A percentile compares a stretch with the other conserved stretches of the same genome.
phyloP scores from a whole-genome alignment of 169 alveolate species.

The Babesia ovis region DNA sequence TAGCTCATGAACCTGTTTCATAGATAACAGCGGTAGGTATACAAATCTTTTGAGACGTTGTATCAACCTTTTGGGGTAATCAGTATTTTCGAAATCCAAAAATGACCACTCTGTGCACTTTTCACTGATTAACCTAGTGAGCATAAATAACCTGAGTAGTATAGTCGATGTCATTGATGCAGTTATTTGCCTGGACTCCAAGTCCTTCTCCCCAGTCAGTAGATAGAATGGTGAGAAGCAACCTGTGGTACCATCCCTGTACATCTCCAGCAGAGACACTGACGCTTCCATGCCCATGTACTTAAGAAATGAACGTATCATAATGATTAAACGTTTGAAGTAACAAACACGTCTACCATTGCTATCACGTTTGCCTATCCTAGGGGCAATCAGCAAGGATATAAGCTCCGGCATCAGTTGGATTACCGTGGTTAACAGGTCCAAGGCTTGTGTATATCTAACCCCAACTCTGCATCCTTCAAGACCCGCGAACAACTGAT shows the following conservation, averaged over 20 bases:
- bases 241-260: conserved; percentile 26
- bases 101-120: conserved; percentile 15
- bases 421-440: conserved; percentile 26
- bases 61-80: background rate
- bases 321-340: conserved; percentile 22
- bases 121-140: conserved; percentile 13
- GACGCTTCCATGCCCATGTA: conserved; percentile 15
- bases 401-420: conserved; percentile 57
- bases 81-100: background rate
- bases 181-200: background rate
- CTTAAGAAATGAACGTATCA: conserved; percentile 10
- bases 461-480: conserved; percentile 31
- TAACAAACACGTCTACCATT: conserved; percentile 16
- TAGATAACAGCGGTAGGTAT: conserved; percentile 48
- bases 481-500: conserved; percentile 33
- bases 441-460: conserved; percentile 28
- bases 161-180: conserved; percentile 26
- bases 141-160: conserved; percentile 10
- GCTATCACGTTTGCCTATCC: background rate
- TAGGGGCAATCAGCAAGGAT: conserved; percentile 42
- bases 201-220: conserved; percentile 36
- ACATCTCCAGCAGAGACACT: conserved; percentile 19
- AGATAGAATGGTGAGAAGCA: conserved; percentile 46
- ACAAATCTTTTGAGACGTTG: conserved; percentile 48
- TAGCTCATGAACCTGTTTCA: conserved; percentile 52